These are phyloP conservation scores for Starmerella scarabaei DNA, from an alignment of 805 yeast species.

Conservation along the genomic window DNA sequence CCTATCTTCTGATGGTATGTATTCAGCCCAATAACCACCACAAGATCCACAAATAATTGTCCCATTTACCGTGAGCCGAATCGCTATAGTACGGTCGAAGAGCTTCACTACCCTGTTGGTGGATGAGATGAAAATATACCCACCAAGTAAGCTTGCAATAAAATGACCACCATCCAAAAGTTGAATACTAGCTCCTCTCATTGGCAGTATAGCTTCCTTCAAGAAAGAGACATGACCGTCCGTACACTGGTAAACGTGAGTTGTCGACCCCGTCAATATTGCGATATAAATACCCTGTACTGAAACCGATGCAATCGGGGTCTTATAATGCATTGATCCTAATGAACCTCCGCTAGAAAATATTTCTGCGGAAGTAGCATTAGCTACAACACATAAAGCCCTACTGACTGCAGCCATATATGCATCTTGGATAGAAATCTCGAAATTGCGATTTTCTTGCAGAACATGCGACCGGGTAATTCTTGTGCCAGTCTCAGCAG, in stretches of 20 bases:
- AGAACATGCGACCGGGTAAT: background rate
- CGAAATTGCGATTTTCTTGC: background rate
- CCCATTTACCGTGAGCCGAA: too few species aligned
- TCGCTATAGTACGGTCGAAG: too few species aligned
- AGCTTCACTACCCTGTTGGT: too few species aligned
- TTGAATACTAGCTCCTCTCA: too few species aligned
- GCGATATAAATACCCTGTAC: background rate
- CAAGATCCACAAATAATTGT: too few species aligned
- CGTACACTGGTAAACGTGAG: background rate
- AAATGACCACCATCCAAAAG: too few species aligned
- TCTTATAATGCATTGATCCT: background rate
- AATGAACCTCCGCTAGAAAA: background rate
- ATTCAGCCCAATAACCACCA: too few species aligned
- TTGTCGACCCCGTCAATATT: too few species aligned
- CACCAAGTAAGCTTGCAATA: too few species aligned
- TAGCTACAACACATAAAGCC: background rate
- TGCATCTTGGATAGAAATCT: background rate
- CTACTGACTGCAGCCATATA: background rate
- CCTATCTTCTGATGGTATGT: too few species aligned
- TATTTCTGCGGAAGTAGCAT: background rate
- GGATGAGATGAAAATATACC: too few species aligned
- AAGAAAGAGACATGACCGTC: background rate
- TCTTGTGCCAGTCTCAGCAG: background rate
- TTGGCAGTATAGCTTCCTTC: background rate
- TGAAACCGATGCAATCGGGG: background rate